These are phyloP conservation scores for Daldinia bambusicola DNA, from an alignment of 495 filamentous ascomycete species.

Conservation along the genomic window DNA sequence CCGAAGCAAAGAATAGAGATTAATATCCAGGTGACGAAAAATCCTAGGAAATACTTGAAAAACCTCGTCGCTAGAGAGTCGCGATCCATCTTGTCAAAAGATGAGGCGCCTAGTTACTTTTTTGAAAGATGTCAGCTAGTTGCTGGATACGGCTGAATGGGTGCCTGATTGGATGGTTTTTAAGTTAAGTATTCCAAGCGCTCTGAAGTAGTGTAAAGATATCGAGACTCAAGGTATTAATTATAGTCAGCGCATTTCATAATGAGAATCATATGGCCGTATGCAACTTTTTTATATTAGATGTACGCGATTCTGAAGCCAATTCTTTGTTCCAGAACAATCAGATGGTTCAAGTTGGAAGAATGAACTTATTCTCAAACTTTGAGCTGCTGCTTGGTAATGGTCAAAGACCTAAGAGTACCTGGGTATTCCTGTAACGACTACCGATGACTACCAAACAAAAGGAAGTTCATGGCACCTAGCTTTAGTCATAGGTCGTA, in stretches of 20 bases:
- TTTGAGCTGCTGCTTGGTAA: not conserved
- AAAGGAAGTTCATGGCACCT: not conserved
- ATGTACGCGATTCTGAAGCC: not conserved
- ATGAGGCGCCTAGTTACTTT: not conserved
- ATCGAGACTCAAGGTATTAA: too few species aligned
- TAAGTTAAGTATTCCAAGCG: too few species aligned
- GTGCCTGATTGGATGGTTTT: not conserved
- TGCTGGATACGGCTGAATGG: not conserved
- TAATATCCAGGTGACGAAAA: not conserved
- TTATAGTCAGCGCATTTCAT: not conserved
- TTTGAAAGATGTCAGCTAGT: not conserved
- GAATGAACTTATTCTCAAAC: not conserved
- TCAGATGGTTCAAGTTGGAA: not conserved
- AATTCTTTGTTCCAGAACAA: not conserved
- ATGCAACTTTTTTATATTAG: not conserved
- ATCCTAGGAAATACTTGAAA: not conserved
- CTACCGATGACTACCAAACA: not conserved
- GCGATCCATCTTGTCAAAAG: not conserved
- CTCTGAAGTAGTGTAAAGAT: too few species aligned
- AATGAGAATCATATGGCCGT: not conserved
- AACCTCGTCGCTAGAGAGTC: not conserved
- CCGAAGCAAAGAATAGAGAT: too few species aligned
- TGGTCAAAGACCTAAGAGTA: not conserved
- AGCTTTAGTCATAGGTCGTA: not conserved
- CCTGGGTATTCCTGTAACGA: not conserved